Percentiles rank a stretch among this genome's conserved stretches.
Evolutionary conservation across 331 rosid genomes (phyloP).

Genomic region (Rhamnella rubrinervis): DNA sequence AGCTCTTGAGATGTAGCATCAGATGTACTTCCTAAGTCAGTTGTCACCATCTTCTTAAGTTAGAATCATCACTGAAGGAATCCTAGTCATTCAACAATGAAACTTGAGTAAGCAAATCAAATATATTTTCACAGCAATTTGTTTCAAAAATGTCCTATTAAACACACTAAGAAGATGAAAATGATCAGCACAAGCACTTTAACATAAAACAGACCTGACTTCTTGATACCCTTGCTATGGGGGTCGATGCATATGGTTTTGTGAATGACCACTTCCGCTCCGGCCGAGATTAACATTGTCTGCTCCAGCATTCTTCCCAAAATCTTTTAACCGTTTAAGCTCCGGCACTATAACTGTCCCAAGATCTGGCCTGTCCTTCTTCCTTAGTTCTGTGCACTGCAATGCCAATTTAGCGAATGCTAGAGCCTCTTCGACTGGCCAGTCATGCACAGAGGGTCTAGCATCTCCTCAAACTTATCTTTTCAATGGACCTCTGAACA

Average conservation of each 20-base stretch:
- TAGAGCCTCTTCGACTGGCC: constrained; percentile 78
- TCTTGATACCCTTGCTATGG: constrained; percentile 25
- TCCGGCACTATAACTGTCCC: constrained; percentile 68
- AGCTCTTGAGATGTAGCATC: not conserved
- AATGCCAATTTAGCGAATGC: constrained; percentile 69
- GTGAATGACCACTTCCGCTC: constrained; percentile 2
- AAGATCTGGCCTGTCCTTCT: constrained; percentile 88
- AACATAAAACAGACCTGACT: constrained; percentile 5
- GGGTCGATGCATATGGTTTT: constrained; percentile 16
- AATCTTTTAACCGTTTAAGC: constrained; percentile 68
- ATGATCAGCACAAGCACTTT: too few species aligned
- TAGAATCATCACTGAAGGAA: not conserved
- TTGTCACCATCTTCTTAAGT: not conserved
- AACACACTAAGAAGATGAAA: constrained; percentile 7
- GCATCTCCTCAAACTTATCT: constrained; percentile 51
- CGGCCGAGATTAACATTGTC: not conserved
- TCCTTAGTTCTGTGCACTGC: constrained; percentile 71
- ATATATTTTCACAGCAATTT: not conserved
- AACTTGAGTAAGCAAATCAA: not conserved
- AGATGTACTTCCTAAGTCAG: not conserved
- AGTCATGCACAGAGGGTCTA: constrained; percentile 70
- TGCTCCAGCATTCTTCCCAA: constrained; percentile 29
- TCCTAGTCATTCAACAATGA: constrained; percentile 16
- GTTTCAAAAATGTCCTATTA: too few species aligned
- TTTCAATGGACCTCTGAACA: constrained; percentile 65